Evolutionary conservation across 257 asterid species (phyloP).

Genomic region (Fraxinus anomala): DNA sequence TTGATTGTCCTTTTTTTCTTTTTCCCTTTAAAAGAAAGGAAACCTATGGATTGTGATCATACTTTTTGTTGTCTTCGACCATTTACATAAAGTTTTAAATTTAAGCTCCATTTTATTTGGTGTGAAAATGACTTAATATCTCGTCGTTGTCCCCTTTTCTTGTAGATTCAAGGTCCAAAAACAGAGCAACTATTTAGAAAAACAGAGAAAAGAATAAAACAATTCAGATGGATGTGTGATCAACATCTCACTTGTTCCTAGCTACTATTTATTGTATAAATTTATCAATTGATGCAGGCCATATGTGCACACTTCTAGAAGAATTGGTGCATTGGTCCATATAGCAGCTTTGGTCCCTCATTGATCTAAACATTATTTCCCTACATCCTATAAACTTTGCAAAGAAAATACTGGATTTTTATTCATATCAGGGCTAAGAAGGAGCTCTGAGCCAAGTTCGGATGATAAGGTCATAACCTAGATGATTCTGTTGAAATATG

Average conservation of each 20-base stretch:
- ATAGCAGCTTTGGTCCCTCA: neutral
- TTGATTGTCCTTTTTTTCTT: too few species aligned
- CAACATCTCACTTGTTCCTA: neutral
- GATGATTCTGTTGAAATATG: neutral
- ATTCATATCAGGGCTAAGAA: neutral
- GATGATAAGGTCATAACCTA: neutral
- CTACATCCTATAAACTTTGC: too few species aligned
- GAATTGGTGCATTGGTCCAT: neutral
- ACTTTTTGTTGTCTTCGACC: neutral
- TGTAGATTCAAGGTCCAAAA: neutral
- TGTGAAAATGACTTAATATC: neutral
- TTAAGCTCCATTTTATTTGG: neutral
- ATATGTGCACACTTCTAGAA: neutral
- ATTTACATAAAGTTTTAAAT: too few species aligned
- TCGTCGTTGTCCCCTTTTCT: neutral
- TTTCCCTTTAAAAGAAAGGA: neutral
- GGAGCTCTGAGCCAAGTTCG: neutral
- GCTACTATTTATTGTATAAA: neutral
- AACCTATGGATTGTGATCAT: neutral
- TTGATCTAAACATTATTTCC: neutral
- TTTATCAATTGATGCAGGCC: slow-evolving; percentile 14
- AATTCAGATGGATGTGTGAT: too few species aligned
- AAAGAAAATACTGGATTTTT: too few species aligned
- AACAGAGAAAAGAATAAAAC: too few species aligned
- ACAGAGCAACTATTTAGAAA: too few species aligned